Evolutionary conservation across 306 rosid species (phyloP).

Genomic region (Betula pendula): DNA sequence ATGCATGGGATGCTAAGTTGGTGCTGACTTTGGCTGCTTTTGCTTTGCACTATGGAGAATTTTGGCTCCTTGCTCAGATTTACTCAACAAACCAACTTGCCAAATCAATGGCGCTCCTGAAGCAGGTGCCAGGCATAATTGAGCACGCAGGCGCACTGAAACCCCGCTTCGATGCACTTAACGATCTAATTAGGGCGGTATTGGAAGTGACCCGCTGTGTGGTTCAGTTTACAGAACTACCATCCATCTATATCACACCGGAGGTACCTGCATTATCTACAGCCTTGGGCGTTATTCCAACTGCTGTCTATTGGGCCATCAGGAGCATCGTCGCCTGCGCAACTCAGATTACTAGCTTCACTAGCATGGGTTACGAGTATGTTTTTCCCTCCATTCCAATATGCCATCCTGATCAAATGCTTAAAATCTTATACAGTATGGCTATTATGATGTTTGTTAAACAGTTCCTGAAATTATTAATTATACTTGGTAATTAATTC

Average conservation of each 20-base stretch:
- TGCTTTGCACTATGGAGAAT: conserved; percentile 45
- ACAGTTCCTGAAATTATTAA: too few species aligned
- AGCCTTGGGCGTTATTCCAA: conserved; percentile 39
- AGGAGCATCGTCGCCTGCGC: conserved; percentile 46
- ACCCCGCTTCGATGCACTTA: conserved; percentile 53
- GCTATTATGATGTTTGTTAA: too few species aligned
- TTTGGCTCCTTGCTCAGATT: conserved; percentile 51
- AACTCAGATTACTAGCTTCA: conserved; percentile 46
- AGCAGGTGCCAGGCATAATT: conserved; percentile 48
- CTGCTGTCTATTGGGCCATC: conserved; percentile 45
- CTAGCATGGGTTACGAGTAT: conserved; percentile 50
- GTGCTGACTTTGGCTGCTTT: conserved; percentile 50
- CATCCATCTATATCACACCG: conserved; percentile 32
- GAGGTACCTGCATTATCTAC: conserved; percentile 34
- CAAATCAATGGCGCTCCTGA: conserved; percentile 51
- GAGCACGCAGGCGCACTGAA: conserved; percentile 31
- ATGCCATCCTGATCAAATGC: neutral
- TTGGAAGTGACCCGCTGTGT: conserved; percentile 47
- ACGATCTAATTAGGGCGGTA: conserved; percentile 37
- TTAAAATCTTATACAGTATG: neutral
- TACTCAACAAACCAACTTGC: conserved; percentile 44
- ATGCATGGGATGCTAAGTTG: conserved; percentile 53
- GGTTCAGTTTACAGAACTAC: conserved; percentile 43
- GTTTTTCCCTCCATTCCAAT: conserved; percentile 13
- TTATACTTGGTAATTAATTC: too few species aligned